phyloP scores from a whole-genome alignment of 2,329 filamentous ascomycete genomes.

The Aspergillus persii region DNA sequence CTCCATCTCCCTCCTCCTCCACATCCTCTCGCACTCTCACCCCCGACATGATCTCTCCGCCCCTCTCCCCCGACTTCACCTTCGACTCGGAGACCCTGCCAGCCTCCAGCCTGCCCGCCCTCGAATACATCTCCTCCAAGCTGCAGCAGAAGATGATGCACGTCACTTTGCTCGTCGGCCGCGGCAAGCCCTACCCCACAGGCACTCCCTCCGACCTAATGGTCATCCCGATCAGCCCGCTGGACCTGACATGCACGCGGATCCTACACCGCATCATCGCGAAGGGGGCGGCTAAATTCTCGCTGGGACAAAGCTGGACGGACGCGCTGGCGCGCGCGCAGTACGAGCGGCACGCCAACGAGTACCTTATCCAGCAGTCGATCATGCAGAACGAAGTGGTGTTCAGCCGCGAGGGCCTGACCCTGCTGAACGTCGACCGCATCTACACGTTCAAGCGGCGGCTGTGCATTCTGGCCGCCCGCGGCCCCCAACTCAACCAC shows the following conservation, averaged over 20 bases:
- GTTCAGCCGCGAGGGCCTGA: constrained; percentile 45
- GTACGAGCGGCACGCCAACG: constrained; percentile 34
- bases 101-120: constrained; percentile 36
- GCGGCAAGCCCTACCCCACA: constrained; percentile 39
- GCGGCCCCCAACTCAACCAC: constrained; percentile 28
- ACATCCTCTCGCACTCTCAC: constrained; percentile 29
- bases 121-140: constrained; percentile 43
- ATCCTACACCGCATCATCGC: constrained; percentile 34
- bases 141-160: constrained; percentile 40
- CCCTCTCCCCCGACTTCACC: constrained; percentile 37
- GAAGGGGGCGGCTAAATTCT: constrained; percentile 39
- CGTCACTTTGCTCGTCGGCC: constrained; percentile 41
- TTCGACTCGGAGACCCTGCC: constrained; percentile 38
- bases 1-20: constrained; percentile 4
- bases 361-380: constrained; percentile 43
- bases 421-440: constrained; percentile 44
- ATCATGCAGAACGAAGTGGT: constrained; percentile 46
- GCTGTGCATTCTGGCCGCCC: constrained; percentile 37
- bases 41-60: constrained; percentile 42
- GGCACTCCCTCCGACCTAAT: constrained; percentile 38
- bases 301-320: constrained; percentile 38
- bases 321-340: constrained; percentile 38
- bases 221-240: constrained; percentile 36
- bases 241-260: constrained; percentile 31
- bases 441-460: constrained; percentile 46